phyloP scores from a whole-genome alignment of 2,329 filamentous ascomycete genomes.

The Penicillium italicum region DNA sequence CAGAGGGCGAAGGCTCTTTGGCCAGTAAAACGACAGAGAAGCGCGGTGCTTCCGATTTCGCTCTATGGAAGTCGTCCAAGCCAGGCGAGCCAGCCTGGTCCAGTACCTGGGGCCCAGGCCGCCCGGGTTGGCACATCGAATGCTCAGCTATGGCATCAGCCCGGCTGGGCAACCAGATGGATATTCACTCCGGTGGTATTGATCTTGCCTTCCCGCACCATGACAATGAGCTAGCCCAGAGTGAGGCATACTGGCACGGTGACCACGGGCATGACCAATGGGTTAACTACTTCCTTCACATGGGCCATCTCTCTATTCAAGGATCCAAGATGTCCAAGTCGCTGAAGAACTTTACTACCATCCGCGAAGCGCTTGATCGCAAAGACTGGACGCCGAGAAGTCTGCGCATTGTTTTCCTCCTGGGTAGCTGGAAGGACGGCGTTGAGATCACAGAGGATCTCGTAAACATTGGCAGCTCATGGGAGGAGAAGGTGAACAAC shows the following conservation, averaged over 20 bases:
- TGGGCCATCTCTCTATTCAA: slow-evolving; percentile 85
- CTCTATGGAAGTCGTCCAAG: slow-evolving; percentile 89
- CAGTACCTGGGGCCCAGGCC: slow-evolving; percentile 79
- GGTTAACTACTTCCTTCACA: slow-evolving; percentile 96
- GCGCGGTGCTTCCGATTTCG: slow-evolving; percentile 77
- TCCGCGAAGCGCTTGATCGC: slow-evolving; percentile 70
- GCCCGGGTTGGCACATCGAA: slow-evolving; percentile 96
- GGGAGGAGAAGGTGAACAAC: slow-evolving; percentile 76
- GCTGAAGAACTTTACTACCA: slow-evolving; percentile 93
- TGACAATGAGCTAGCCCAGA: slow-evolving; percentile 88
- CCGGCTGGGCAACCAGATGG: slow-evolving; percentile 77
- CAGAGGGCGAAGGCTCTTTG: slow-evolving; percentile 85
- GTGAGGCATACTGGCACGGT: slow-evolving; percentile 71
- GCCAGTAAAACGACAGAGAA: slow-evolving; percentile 62
- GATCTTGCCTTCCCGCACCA: slow-evolving; percentile 90
- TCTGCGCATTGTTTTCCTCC: slow-evolving; percentile 79
- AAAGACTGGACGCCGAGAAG: slow-evolving; percentile 72
- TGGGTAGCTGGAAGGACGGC: slow-evolving; percentile 85
- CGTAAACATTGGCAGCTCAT: slow-evolving; percentile 67
- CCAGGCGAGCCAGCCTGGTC: slow-evolving; percentile 88
- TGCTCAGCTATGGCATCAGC: slow-evolving; percentile 95
- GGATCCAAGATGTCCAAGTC: slow-evolving; percentile 96
- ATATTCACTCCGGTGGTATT: slow-evolving; percentile 89
- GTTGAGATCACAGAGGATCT: slow-evolving; percentile 87
- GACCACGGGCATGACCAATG: slow-evolving; percentile 59